These are phyloP conservation scores for Alternaria tenuissima DNA, from an alignment of 2,329 filamentous ascomycete genomes.

Conservation along the genomic window DNA sequence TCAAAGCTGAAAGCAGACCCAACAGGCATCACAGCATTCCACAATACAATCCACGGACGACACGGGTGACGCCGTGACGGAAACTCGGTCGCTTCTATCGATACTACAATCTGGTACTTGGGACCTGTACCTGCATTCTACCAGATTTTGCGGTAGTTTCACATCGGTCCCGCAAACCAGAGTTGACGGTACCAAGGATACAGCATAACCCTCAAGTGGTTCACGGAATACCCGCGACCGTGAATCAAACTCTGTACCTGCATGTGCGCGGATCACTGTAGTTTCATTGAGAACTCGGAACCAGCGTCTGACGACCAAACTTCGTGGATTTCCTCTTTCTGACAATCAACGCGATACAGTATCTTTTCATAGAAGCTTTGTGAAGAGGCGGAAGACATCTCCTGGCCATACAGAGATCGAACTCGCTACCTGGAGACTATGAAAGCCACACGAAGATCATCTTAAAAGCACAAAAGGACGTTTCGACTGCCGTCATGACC, in stretches of 20 bases:
- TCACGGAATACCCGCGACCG: background rate
- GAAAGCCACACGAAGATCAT: background rate
- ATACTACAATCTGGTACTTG: background rate
- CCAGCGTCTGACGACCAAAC: background rate
- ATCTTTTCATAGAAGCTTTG: background rate
- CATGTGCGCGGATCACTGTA: background rate
- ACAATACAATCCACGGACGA: background rate
- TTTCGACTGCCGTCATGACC: background rate
- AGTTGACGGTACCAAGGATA: background rate
- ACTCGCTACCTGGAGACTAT: background rate
- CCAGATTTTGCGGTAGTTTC: background rate
- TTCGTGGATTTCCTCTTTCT: background rate
- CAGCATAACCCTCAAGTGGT: background rate
- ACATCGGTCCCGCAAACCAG: background rate
- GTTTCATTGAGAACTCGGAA: conserved; percentile 2
- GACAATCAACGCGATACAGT: background rate
- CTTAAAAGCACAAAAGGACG: background rate
- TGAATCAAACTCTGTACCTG: background rate
- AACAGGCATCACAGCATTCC: background rate
- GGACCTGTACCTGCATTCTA: background rate
- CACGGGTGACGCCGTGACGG: background rate
- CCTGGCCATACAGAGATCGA: background rate
- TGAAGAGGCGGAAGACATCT: background rate
- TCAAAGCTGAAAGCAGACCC: background rate
- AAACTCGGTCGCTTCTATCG: background rate